Evolutionary conservation across 1,139 yeast species (phyloP).

Genomic region (Yamadazyma diospyri): DNA sequence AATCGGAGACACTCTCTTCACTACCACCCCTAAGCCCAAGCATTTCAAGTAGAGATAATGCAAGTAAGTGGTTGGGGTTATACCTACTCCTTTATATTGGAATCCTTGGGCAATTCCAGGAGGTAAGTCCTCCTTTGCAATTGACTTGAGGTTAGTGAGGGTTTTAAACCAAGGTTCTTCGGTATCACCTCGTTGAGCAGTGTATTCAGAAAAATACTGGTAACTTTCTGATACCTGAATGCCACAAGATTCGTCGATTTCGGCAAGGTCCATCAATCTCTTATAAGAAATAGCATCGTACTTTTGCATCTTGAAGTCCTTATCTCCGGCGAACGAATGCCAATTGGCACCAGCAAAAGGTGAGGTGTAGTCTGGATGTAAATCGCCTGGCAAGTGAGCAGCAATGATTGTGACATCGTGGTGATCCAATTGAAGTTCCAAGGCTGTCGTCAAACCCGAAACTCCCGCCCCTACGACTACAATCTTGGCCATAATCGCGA

Average conservation of each 20-base stretch:
- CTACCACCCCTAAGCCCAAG: conserved; percentile 31
- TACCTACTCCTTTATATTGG: conserved; percentile 45
- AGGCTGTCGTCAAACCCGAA: conserved; percentile 37
- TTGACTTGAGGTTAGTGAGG: conserved; percentile 30
- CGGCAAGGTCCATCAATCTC: conserved; percentile 37
- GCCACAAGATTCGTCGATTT: conserved; percentile 43
- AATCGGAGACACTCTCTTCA: conserved; percentile 28
- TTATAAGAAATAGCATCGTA: conserved; percentile 40
- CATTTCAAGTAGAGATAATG: conserved; percentile 41
- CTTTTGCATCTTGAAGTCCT: conserved; percentile 29
- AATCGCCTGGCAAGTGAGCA: conserved; percentile 38
- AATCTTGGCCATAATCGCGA: conserved; percentile 12
- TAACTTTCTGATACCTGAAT: conserved; percentile 32
- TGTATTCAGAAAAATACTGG: conserved; percentile 26
- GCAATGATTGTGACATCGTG: conserved; percentile 29
- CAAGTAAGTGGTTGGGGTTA: conserved; percentile 49
- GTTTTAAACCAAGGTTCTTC: conserved; percentile 45
- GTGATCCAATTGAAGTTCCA: conserved; percentile 23
- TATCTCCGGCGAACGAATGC: conserved; percentile 40
- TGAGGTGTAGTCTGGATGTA: conserved; percentile 33
- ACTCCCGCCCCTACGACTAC: conserved; percentile 44
- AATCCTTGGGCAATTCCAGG: conserved; percentile 35
- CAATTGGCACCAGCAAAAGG: conserved; percentile 47
- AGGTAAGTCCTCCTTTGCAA: conserved; percentile 28
- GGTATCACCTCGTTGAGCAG: conserved; percentile 5